These are phyloP conservation scores for Hypoxylon sp. DNA, from an alignment of 2,329 filamentous ascomycete species.

Conservation along the genomic window DNA sequence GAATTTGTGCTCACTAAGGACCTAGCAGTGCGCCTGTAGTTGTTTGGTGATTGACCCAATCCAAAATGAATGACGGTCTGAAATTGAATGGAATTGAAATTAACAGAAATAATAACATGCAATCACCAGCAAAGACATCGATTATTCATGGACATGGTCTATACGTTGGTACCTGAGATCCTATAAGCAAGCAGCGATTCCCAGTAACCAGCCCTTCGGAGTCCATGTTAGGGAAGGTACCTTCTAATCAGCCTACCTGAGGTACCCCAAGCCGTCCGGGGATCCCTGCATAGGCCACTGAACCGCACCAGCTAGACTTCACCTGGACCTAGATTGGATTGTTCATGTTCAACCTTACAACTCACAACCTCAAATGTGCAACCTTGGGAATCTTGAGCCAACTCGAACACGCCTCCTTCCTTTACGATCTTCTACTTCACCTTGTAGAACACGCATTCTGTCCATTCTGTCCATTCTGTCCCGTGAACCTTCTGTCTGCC, in stretches of 20 bases:
- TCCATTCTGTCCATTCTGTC: too few species aligned
- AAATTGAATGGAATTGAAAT: neutral
- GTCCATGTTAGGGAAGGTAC: neutral
- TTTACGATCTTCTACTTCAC: neutral
- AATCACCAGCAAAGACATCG: neutral
- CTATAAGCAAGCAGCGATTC: neutral
- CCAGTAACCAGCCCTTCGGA: neutral
- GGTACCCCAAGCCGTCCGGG: conserved; percentile 16
- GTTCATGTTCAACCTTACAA: neutral
- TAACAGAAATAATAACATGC: neutral
- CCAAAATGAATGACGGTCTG: neutral
- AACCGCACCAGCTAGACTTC: neutral
- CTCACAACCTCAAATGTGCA: neutral
- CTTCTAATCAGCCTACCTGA: neutral
- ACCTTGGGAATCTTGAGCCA: neutral
- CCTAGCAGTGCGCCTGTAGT: neutral
- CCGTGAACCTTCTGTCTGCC: neutral
- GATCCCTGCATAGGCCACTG: neutral
- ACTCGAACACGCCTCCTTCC: neutral
- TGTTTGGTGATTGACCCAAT: neutral
- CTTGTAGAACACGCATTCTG: neutral
- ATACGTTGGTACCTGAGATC: neutral
- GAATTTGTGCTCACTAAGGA: neutral
- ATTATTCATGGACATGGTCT: neutral
- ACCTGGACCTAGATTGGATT: neutral